phyloP scores from a whole-genome alignment of 2,329 filamentous ascomycete genomes.

The Calonectria henricotiae region DNA sequence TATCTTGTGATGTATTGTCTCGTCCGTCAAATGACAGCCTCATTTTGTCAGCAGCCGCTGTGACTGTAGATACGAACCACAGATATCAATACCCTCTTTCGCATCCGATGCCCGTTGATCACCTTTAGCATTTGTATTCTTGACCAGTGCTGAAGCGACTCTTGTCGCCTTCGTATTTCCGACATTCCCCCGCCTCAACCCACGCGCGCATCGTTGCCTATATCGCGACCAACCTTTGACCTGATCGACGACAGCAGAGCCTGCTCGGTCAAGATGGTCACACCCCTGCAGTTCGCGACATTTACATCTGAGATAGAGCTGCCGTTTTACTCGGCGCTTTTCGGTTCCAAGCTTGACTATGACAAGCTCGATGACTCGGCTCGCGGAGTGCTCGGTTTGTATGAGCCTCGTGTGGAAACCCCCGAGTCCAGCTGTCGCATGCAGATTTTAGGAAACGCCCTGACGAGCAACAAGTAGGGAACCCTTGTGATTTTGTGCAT shows the following conservation, averaged over 20 bases:
- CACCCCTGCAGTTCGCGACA: constrained; percentile 80
- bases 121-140: constrained; percentile 26
- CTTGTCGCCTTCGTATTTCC: constrained; percentile 38
- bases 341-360: constrained; percentile 94
- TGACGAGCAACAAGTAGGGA: constrained; percentile 86
- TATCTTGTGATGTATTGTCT: constrained; percentile 47
- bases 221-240: constrained; percentile 25
- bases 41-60: constrained; percentile 42
- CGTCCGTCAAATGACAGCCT: constrained; percentile 50
- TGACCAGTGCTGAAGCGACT: constrained; percentile 17
- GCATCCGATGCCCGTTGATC: constrained; percentile 6
- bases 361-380: constrained; percentile 97
- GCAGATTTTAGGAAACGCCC: constrained; percentile 89
- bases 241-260: constrained; percentile 19
- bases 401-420: constrained; percentile 85
- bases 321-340: constrained; percentile 94
- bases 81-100: constrained; percentile 4
- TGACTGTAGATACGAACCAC: constrained; percentile 22
- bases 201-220: constrained; percentile 27
- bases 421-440: constrained; percentile 87
- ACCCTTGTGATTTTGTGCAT: constrained; percentile 41
- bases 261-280: constrained; percentile 64
- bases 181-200: constrained; percentile 41
- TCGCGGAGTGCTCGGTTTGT: constrained; percentile 87
- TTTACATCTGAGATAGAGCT: constrained; percentile 96